A percentile compares a stretch with the other conserved stretches of the same genome.
Conservation (phyloP, 1,139 yeast species). For the Geotrichum europaeum region DNA sequence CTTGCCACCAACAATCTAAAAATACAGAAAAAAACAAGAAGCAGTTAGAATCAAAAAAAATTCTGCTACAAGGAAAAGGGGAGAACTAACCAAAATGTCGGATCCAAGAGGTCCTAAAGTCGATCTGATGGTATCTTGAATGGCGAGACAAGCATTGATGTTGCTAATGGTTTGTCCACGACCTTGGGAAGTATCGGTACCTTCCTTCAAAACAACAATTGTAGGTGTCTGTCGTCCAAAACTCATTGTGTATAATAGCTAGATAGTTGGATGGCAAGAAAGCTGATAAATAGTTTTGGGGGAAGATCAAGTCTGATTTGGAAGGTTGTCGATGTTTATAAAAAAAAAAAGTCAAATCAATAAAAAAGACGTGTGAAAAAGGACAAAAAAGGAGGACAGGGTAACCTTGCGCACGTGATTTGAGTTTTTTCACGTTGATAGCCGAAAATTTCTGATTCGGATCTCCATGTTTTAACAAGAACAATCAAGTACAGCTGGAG, state of each 20-base stretch:
- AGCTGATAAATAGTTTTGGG: not conserved
- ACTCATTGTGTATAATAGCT: slow-evolving; percentile 49
- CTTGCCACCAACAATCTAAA: slow-evolving; percentile 59
- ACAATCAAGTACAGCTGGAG: not conserved
- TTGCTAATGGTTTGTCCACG: slow-evolving; percentile 91
- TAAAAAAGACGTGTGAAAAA: slow-evolving; percentile 7
- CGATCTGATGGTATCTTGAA: slow-evolving; percentile 90
- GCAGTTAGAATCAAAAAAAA: not conserved
- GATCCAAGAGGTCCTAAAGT: slow-evolving; percentile 97
- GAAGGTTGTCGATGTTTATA: not conserved
- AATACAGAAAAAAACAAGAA: not conserved
- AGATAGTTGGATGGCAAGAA: not conserved
- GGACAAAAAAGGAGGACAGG: not conserved
- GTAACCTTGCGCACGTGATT: not conserved
- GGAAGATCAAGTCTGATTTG: not conserved
- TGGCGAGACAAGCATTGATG: slow-evolving; percentile 94
- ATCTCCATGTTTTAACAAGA: not conserved
- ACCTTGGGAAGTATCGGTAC: slow-evolving; percentile 96
- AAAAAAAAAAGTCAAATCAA: not conserved
- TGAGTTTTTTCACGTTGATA: not conserved
- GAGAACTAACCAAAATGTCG: slow-evolving; percentile 52
- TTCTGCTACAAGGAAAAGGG: not conserved
- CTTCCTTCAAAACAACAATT: slow-evolving; percentile 93
- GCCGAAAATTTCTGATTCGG: not conserved
- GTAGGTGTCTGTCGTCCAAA: slow-evolving; percentile 93